Conservation (phyloP, 495 filamentous ascomycete genomes). For the Neurospora africana region DNA sequence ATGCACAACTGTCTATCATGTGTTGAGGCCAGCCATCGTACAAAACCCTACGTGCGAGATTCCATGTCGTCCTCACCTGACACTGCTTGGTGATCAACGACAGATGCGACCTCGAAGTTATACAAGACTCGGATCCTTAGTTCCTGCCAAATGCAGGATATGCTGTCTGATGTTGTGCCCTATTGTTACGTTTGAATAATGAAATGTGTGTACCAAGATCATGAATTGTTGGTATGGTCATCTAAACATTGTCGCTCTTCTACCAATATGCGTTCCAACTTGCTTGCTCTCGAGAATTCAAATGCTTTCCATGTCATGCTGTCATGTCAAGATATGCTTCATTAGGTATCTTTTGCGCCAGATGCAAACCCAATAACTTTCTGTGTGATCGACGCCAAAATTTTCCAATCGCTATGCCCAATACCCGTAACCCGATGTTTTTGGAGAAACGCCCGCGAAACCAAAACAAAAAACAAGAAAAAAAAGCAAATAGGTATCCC, state of each 20-base stretch:
- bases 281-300: not conserved
- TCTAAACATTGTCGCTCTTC: not conserved
- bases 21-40: not conserved
- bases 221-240: not conserved
- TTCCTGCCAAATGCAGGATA: not conserved
- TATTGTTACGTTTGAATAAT: not conserved
- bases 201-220: not conserved
- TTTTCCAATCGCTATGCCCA: not conserved
- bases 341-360: not conserved
- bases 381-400: not conserved
- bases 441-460: not conserved
- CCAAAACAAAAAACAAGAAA: not conserved
- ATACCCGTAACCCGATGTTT: not conserved
- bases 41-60: not conserved
- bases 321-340: not conserved
- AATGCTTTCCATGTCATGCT: not conserved
- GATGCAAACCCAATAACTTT: not conserved
- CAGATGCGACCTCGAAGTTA: not conserved
- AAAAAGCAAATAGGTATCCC: not conserved
- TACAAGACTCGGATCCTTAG: not conserved
- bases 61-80: not conserved
- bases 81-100: not conserved
- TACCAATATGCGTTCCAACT: not conserved
- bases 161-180: not conserved
- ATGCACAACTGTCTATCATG: not conserved